Percentiles rank a stretch among this genome's conserved stretches.
phyloP scores from a whole-genome alignment of 208 protist genomes.

The Trypanosomatidae sp. region DNA sequence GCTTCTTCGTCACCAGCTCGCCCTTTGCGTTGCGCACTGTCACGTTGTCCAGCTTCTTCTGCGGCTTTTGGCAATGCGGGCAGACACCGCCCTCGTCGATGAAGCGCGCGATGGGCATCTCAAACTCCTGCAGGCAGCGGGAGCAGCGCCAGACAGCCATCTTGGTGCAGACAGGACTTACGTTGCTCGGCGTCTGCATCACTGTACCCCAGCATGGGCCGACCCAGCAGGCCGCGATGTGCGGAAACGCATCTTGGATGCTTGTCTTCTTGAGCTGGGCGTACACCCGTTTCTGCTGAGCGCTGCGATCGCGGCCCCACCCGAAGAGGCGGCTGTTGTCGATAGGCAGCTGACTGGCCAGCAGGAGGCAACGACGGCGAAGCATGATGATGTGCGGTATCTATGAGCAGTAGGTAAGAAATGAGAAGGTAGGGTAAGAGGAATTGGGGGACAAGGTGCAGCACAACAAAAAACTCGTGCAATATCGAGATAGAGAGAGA shows the following conservation, averaged over 20 bases:
- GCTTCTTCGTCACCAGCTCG: constrained; percentile 23
- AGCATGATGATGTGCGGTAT: too few relatives aligned
- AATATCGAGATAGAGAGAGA: too few relatives aligned
- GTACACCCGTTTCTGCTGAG: constrained; percentile 59
- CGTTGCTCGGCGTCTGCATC: constrained; percentile 79
- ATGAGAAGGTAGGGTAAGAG: too few relatives aligned
- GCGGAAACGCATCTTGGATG: constrained; percentile 72
- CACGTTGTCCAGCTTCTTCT: constrained; percentile 37
- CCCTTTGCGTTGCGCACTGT: constrained; percentile 23
- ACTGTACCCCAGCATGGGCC: constrained; percentile 84
- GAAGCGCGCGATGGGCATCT: constrained; percentile 68
- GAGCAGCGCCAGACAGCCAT: constrained; percentile 87
- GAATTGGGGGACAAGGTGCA: too few relatives aligned
- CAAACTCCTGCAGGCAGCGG: constrained; percentile 78
- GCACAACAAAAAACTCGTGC: too few relatives aligned
- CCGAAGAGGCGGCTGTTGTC: constrained; percentile 67
- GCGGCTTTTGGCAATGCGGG: constrained; percentile 69
- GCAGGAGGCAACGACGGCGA: neutral
- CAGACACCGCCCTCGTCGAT: constrained; percentile 75
- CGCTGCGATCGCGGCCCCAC: constrained; percentile 32
- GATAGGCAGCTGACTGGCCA: constrained; percentile 9
- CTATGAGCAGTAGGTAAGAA: too few relatives aligned
- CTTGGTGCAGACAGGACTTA: constrained; percentile 65
- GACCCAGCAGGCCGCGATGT: constrained; percentile 88
- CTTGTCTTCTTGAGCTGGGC: constrained; percentile 55